A percentile compares a stretch with the other conserved stretches of the same genome.
These are phyloP conservation scores for Ogataea degrootiae DNA, from an alignment of 805 yeast genomes.

Conservation along the genomic window DNA sequence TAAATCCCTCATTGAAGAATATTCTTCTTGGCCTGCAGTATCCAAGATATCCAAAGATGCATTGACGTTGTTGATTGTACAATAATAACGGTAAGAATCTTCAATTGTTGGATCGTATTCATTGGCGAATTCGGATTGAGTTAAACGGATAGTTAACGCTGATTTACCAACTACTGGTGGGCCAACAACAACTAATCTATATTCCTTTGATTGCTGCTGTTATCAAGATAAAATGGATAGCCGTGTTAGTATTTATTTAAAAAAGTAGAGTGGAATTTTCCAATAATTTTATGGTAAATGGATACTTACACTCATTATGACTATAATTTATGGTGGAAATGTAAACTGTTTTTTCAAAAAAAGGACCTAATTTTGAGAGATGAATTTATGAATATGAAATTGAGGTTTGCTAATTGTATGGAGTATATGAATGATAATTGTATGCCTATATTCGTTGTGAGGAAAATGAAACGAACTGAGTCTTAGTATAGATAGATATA, in stretches of 20 bases:
- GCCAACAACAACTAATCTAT: slow-evolving; percentile 92
- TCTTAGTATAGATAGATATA: no score
- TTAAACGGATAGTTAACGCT: slow-evolving; percentile 90
- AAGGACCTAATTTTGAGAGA: no score
- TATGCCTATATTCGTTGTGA: no score
- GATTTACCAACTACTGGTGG: slow-evolving; percentile 99
- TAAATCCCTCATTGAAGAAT: slow-evolving; percentile 88
- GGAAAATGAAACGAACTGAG: no score
- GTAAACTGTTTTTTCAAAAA: no score
- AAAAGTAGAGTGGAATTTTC: not conserved
- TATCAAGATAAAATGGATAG: not conserved
- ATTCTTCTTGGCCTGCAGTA: slow-evolving; percentile 98
- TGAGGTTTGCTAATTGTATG: no score
- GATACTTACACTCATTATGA: no score
- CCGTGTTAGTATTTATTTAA: not conserved
- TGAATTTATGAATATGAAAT: no score
- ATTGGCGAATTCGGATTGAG: slow-evolving; percentile 92
- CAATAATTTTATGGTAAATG: no score
- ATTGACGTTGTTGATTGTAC: slow-evolving; percentile 74
- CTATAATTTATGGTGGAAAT: no score
- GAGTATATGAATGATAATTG: no score
- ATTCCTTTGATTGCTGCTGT: slow-evolving; percentile 46
- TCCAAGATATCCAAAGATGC: slow-evolving; percentile 84
- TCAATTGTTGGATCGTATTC: slow-evolving; percentile 99
- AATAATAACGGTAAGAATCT: slow-evolving; percentile 83